Percentiles rank a stretch among this genome's conserved stretches.
Conservation (phyloP, 768 basidiomycete species). For the Terana coerulea region DNA sequence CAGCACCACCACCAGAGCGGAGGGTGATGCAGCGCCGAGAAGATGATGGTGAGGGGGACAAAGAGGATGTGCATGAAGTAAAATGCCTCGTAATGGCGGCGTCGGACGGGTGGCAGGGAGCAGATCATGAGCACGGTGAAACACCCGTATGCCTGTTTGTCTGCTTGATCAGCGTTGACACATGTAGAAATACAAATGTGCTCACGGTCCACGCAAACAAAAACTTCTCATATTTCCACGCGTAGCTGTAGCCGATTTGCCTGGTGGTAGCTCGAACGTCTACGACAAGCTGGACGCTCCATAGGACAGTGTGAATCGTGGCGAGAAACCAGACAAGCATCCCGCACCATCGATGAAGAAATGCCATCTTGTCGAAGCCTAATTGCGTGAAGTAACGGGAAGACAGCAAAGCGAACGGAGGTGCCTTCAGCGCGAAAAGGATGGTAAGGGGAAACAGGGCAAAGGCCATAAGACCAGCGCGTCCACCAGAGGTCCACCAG, state of each 20-base stretch:
- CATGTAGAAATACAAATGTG: not conserved
- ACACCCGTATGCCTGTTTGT: constrained; percentile 47
- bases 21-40: constrained; percentile 66
- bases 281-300: constrained; percentile 61
- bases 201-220: constrained; percentile 57
- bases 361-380: constrained; percentile 72
- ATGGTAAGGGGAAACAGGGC: constrained; percentile 68
- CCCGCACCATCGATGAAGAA: constrained; percentile 70
- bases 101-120: constrained; percentile 49
- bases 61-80: constrained; percentile 62
- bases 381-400: constrained; percentile 56
- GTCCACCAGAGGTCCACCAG: constrained; percentile 67
- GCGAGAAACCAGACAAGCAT: constrained; percentile 65
- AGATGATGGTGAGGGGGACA: constrained; percentile 56
- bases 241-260: constrained; percentile 42
- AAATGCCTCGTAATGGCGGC: constrained; percentile 58
- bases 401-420: constrained; percentile 71
- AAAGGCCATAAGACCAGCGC: constrained; percentile 69
- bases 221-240: constrained; percentile 60
- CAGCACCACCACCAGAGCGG: constrained; percentile 67
- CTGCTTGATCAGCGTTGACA: not conserved
- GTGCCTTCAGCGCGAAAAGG: constrained; percentile 65
- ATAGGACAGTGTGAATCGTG: constrained; percentile 56
- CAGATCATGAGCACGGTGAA: constrained; percentile 51
- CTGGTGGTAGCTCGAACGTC: constrained; percentile 44